These are phyloP conservation scores for Candida berthetii DNA, from an alignment of 805 yeast genomes.

Conservation along the genomic window DNA sequence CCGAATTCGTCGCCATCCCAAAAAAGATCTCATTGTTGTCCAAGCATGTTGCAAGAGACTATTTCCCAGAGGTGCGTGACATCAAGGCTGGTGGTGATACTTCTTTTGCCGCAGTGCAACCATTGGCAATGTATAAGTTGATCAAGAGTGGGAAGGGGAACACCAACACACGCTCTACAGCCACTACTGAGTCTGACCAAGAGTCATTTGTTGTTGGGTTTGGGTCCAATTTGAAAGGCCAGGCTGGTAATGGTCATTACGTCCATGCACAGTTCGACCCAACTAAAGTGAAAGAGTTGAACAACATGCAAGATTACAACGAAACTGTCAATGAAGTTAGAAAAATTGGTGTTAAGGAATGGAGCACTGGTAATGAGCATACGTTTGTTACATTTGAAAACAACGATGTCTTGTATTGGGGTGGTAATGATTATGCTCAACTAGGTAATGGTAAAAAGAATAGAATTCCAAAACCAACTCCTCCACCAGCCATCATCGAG, in stretches of 20 bases:
- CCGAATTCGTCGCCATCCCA: slow-evolving; percentile 71
- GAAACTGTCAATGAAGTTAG: slow-evolving; percentile 35
- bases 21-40: slow-evolving; percentile 37
- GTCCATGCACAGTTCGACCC: slow-evolving; percentile 72
- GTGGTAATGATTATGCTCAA: slow-evolving; percentile 79
- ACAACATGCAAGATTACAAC: slow-evolving; percentile 46
- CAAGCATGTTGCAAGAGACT: slow-evolving; percentile 32
- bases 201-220: slow-evolving; percentile 45
- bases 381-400: slow-evolving; percentile 51
- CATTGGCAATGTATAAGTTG: slow-evolving; percentile 21
- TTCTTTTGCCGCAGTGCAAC: slow-evolving; percentile 40
- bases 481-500: slow-evolving; percentile 52
- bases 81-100: slow-evolving; percentile 72
- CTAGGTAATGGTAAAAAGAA: slow-evolving; percentile 75
- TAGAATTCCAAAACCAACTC: slow-evolving; percentile 48
- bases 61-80: slow-evolving; percentile 39
- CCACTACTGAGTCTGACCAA: slow-evolving; percentile 15
- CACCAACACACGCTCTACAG: slow-evolving; percentile 10
- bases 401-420: slow-evolving; percentile 72
- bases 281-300: slow-evolving; percentile 35
- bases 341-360: slow-evolving; percentile 39
- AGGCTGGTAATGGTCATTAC: slow-evolving; percentile 73
- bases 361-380: slow-evolving; percentile 66
- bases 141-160: slow-evolving; percentile 16
- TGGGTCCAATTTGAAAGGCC: slow-evolving; percentile 86